Percentiles rank a stretch among this genome's conserved stretches.
These are phyloP conservation scores for Trichoderma asperelloides DNA, from an alignment of 495 filamentous ascomycete genomes.

Conservation along the genomic window DNA sequence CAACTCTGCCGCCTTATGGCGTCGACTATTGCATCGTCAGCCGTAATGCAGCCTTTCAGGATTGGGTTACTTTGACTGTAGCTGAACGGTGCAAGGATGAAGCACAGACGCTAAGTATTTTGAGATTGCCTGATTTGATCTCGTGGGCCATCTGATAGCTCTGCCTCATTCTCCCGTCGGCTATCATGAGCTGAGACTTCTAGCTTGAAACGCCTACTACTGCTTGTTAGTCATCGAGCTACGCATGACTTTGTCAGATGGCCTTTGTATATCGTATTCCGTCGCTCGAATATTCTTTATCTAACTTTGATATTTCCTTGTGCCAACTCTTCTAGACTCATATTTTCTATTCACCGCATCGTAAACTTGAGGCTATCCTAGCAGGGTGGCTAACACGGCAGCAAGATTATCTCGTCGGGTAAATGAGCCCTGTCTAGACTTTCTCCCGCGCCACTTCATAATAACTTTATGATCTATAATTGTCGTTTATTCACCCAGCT, in stretches of 20 bases:
- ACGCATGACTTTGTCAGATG: not conserved
- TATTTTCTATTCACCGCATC: not conserved
- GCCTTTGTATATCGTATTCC: not conserved
- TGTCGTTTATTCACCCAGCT: too few relatives aligned
- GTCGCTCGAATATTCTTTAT: not conserved
- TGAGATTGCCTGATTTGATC: not conserved
- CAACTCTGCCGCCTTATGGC: not conserved
- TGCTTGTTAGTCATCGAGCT: not conserved
- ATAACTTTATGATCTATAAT: too few relatives aligned
- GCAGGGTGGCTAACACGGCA: not conserved
- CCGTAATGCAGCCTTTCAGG: not conserved
- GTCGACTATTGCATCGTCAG: not conserved
- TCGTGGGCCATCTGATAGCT: not conserved
- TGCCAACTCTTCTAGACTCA: not conserved
- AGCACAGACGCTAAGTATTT: not conserved
- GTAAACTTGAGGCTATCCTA: not conserved
- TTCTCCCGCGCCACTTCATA: too few relatives aligned
- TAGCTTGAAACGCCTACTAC: not conserved
- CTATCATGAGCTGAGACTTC: not conserved
- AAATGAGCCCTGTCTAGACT: not conserved
- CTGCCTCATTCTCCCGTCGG: not conserved
- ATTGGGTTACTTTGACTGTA: not conserved
- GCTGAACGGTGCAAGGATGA: not conserved
- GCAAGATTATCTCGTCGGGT: not conserved
- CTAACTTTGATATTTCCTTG: not conserved